A percentile compares a stretch with the other conserved stretches of the same genome.
These are phyloP conservation scores for Pilatotrama ljubarskyi DNA, from an alignment of 768 basidiomycete species.

Conservation along the genomic window DNA sequence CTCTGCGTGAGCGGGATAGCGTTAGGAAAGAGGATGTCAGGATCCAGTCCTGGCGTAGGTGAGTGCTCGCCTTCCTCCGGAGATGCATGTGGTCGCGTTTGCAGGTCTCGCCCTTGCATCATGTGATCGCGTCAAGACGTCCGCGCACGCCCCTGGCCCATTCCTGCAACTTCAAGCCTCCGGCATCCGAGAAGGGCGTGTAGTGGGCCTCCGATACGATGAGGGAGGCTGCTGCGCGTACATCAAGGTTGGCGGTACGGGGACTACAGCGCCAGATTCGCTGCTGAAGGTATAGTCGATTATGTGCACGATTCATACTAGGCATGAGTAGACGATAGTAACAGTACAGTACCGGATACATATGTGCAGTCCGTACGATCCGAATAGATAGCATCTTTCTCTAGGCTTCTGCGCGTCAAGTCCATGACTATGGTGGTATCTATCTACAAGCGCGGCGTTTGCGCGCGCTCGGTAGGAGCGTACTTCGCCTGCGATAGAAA, in stretches of 20 bases:
- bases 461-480: slow-evolving; percentile 43
- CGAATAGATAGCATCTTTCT: background rate
- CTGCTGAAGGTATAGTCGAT: no score
- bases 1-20: background rate
- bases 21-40: background rate
- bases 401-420: background rate
- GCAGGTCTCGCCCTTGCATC: background rate
- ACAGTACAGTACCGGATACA: slow-evolving; percentile 20
- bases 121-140: slow-evolving; percentile 5
- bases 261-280: no score
- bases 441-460: slow-evolving; percentile 39
- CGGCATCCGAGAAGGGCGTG: no score
- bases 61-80: background rate
- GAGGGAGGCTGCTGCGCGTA: no score
- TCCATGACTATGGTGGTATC: background rate
- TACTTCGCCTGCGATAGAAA: slow-evolving; percentile 54
- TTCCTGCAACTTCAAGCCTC: no score
- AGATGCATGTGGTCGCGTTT: background rate
- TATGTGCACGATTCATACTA: slow-evolving; percentile 3
- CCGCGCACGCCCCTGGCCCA: background rate
- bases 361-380: slow-evolving; percentile 16
- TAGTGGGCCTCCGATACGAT: no score
- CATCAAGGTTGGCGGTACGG: no score
- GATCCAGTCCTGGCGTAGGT: background rate
- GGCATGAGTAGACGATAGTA: background rate